phyloP scores from a whole-genome alignment of 352 stramenopile genomes.

The Phytophthora hibernalis region DNA sequence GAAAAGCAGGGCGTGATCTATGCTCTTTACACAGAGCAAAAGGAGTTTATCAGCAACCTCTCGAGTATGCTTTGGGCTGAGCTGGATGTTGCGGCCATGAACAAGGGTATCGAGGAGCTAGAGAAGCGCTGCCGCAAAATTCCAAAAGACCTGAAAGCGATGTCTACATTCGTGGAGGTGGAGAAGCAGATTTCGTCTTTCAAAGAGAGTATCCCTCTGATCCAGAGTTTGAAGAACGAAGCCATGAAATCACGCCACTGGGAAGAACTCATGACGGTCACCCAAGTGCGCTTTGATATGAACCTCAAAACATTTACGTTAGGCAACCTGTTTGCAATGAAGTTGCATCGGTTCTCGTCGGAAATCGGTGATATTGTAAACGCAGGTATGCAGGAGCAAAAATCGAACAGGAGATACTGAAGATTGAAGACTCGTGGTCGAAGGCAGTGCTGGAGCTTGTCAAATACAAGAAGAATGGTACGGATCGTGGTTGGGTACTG shows the following conservation, averaged over 20 bases:
- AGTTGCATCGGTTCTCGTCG: slow-evolving; percentile 88
- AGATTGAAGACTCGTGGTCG: slow-evolving; percentile 93
- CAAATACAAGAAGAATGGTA: slow-evolving; percentile 94
- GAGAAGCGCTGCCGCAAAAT: slow-evolving; percentile 94
- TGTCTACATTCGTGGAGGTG: slow-evolving; percentile 92
- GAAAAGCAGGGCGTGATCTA: slow-evolving; percentile 93
- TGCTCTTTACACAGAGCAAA: slow-evolving; percentile 92
- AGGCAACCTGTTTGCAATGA: slow-evolving; percentile 93
- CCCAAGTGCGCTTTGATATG: slow-evolving; percentile 92
- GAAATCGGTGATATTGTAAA: slow-evolving; percentile 95
- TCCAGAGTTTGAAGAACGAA: slow-evolving; percentile 95
- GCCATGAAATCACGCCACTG: slow-evolving; percentile 93
- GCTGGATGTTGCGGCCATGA: slow-evolving; percentile 92
- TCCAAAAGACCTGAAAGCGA: slow-evolving; percentile 90
- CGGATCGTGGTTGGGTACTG: slow-evolving; percentile 83
- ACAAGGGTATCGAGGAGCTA: slow-evolving; percentile 92
- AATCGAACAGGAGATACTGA: slow-evolving; percentile 95
- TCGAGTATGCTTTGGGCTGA: slow-evolving; percentile 94
- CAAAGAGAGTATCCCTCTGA: slow-evolving; percentile 94
- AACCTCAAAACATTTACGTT: slow-evolving; percentile 94
- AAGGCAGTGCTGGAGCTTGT: slow-evolving; percentile 90
- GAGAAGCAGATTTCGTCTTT: slow-evolving; percentile 94
- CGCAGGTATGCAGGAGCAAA: slow-evolving; percentile 93
- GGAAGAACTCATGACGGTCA: slow-evolving; percentile 91
- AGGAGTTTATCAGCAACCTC: slow-evolving; percentile 92